These are phyloP conservation scores for Gracilaria domingensis DNA, from an alignment of 23 red algal species.

Conservation along the genomic window DNA sequence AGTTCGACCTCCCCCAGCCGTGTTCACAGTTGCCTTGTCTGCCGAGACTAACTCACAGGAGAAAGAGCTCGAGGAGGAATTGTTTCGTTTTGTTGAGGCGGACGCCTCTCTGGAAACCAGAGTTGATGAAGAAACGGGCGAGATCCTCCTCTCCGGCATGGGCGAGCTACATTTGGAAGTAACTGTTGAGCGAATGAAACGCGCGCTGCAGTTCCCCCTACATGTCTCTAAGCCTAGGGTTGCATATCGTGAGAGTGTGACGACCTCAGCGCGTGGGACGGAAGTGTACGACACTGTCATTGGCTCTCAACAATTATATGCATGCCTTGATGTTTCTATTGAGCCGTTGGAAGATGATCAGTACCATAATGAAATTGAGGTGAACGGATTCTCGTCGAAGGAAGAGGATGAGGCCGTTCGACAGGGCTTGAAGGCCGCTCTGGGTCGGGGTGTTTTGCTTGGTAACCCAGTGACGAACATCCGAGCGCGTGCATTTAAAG, in stretches of 20 bases:
- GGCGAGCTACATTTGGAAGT: slow-evolving; percentile 98
- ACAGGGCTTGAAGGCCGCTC: slow-evolving; percentile 67
- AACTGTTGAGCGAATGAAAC: slow-evolving; percentile 63
- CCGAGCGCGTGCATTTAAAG: slow-evolving; percentile 24
- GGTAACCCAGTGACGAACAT: slow-evolving; percentile 56
- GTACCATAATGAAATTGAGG: slow-evolving; percentile 38
- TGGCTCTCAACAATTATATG: slow-evolving; percentile 52
- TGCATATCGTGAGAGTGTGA: slow-evolving; percentile 75
- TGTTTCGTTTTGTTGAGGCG: slow-evolving; percentile 69
- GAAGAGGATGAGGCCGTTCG: slow-evolving; percentile 11
- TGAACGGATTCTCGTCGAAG: slow-evolving; percentile 28
- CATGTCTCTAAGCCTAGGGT: slow-evolving; percentile 69
- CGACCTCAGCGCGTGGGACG: slow-evolving; percentile 19
- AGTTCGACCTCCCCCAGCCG: slow-evolving; percentile 75
- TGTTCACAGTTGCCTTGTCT: slow-evolving; percentile 83
- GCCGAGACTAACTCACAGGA: slow-evolving; percentile 59
- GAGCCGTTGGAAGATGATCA: slow-evolving; percentile 35
- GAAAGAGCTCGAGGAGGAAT: slow-evolving; percentile 65
- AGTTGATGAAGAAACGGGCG: slow-evolving; percentile 79
- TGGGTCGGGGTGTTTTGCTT: slow-evolving; percentile 71
- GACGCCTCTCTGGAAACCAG: slow-evolving; percentile 76
- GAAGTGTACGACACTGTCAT: slow-evolving; percentile 60
- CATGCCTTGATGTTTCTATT: slow-evolving; percentile 52
- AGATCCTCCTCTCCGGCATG: slow-evolving; percentile 85
- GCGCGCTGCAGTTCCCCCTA: slow-evolving; percentile 40